Conservation (phyloP, 139 green algal genomes). For the Picochlorum sp. region DNA sequence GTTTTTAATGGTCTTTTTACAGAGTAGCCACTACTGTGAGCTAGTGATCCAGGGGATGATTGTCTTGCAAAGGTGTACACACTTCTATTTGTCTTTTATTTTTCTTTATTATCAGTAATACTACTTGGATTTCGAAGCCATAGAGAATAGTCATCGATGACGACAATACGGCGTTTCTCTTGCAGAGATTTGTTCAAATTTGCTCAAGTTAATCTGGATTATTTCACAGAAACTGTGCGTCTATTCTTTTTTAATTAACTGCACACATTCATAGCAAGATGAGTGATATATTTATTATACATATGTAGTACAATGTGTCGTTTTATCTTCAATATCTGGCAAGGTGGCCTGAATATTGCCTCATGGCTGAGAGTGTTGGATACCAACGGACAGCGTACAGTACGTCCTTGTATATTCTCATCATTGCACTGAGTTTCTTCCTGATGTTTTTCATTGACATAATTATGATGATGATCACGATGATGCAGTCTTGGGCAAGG, state of each 20-base stretch:
- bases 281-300: no score
- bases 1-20: no score
- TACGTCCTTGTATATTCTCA: background rate
- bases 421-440: background rate
- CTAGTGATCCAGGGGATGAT: no score
- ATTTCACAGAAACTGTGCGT: slow-evolving; percentile 88
- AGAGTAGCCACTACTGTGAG: no score
- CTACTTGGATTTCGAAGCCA: no score
- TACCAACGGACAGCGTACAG: slow-evolving; percentile 78
- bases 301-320: slow-evolving; percentile 79
- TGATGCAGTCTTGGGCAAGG: slow-evolving; percentile 79
- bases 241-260: no score
- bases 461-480: background rate
- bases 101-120: no score
- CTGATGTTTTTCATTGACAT: no score
- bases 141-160: slow-evolving; percentile 53
- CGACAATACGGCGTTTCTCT: slow-evolving; percentile 76
- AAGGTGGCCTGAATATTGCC: slow-evolving; percentile 86
- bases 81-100: no score
- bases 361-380: slow-evolving; percentile 59
- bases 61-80: no score
- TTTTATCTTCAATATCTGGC: slow-evolving; percentile 97
- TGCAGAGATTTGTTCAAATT: slow-evolving; percentile 90
- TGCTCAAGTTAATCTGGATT: slow-evolving; percentile 96
- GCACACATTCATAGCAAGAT: no score